Conservation (phyloP, 2,329 filamentous ascomycete species). For the Phaeophleospora eucalypticola region DNA sequence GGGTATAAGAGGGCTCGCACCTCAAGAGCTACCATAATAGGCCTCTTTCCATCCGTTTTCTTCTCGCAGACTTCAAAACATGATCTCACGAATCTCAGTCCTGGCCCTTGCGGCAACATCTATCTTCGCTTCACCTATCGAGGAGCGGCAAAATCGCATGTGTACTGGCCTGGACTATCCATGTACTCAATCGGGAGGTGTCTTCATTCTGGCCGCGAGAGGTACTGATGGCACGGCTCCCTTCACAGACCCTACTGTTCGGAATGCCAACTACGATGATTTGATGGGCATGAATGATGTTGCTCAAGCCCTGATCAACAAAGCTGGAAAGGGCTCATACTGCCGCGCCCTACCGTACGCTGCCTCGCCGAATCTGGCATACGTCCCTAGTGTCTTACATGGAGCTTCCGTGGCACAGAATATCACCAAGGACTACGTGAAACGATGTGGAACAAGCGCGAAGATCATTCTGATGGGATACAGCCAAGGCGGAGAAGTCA, state of each 20-base stretch:
- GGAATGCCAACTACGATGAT: not conserved
- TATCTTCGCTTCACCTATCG: not conserved
- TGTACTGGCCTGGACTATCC: not conserved
- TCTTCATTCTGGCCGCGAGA: slow-evolving; percentile 1
- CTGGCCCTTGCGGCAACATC: no score
- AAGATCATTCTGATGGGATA: slow-evolving; percentile 4
- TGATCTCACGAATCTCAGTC: no score
- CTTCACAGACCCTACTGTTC: not conserved
- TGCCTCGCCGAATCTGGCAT: not conserved
- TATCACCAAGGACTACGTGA: slow-evolving; percentile 4
- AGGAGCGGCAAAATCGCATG: not conserved
- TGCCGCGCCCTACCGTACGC: not conserved
- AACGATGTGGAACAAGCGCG: not conserved
- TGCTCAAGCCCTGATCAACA: not conserved
- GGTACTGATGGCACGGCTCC: not conserved
- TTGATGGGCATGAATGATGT: slow-evolving; percentile 32
- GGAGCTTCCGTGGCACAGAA: not conserved
- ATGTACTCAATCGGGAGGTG: slow-evolving; percentile 1
- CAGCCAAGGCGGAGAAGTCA: not conserved
- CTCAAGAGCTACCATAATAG: no score
- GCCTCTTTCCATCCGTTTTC: no score
- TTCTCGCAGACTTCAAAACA: no score
- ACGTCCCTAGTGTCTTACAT: not conserved
- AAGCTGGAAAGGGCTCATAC: slow-evolving; percentile 2
- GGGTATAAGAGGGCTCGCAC: no score